A percentile compares a stretch with the other conserved stretches of the same genome.
Evolutionary conservation across 371 early-diverging fungal species (phyloP).

Genomic region (Mucor circinelloides): DNA sequence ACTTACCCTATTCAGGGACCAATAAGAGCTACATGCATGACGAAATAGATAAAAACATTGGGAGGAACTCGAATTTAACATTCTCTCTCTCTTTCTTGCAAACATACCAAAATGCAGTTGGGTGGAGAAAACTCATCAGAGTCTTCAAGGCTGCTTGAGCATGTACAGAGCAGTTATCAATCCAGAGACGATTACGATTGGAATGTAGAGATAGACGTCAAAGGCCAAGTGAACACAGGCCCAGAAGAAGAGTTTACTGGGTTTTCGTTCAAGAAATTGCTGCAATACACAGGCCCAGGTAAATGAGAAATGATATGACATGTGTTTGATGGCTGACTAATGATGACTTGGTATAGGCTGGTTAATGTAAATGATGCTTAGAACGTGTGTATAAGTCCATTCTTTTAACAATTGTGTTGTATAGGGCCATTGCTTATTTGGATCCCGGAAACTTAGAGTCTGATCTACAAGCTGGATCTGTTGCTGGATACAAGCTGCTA

Average conservation of each 20-base stretch:
- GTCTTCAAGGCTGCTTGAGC: not conserved
- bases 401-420: not conserved
- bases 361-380: conserved; percentile 37
- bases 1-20: too few relatives aligned
- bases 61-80: too few relatives aligned
- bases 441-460: conserved; percentile 80
- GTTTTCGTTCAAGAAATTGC: conserved; percentile 49
- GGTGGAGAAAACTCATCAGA: not conserved
- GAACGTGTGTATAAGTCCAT: not conserved
- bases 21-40: too few relatives aligned
- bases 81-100: not conserved
- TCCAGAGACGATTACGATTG: not conserved
- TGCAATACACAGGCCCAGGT: conserved; percentile 60
- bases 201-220: conserved; percentile 27
- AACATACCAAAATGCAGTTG: not conserved
- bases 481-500: conserved; percentile 66
- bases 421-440: conserved; percentile 72
- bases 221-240: conserved; percentile 41
- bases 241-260: conserved; percentile 12
- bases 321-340: not conserved
- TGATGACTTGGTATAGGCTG: conserved; percentile 30
- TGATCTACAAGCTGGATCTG: conserved; percentile 70
- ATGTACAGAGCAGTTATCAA: not conserved
- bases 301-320: not conserved
- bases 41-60: too few relatives aligned